Conservation (phyloP, 129 eudicot species). For the Flaveria linearis region DNA sequence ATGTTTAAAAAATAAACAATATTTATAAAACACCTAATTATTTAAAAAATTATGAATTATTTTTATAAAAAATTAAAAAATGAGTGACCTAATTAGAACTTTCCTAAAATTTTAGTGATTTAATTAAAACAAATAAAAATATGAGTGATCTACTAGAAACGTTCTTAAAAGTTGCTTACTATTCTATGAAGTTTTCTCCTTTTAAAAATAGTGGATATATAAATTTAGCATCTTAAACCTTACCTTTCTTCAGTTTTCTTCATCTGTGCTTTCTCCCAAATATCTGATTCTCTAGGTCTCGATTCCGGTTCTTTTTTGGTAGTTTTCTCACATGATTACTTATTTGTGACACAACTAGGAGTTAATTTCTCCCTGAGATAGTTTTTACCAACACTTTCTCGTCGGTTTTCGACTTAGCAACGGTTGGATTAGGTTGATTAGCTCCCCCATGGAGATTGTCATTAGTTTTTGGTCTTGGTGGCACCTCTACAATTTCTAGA, state of each 20-base stretch:
- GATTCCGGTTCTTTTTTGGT: slow-evolving; percentile 32
- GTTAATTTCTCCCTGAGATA: slow-evolving; percentile 32
- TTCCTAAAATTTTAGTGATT: too few relatives aligned
- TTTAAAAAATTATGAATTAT: too few relatives aligned
- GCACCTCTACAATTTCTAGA: slow-evolving; percentile 40
- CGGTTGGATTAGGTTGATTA: slow-evolving; percentile 34
- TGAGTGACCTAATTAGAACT: too few relatives aligned
- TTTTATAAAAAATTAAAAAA: too few relatives aligned
- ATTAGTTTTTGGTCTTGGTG: slow-evolving; percentile 13
- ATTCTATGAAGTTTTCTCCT: too few relatives aligned
- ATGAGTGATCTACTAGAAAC: too few relatives aligned
- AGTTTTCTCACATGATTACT: slow-evolving; percentile 13
- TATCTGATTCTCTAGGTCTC: slow-evolving; percentile 44
- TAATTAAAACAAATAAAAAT: too few relatives aligned
- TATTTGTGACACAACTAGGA: slow-evolving; percentile 29
- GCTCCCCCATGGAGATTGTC: slow-evolving; percentile 34
- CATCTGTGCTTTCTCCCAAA: slow-evolving; percentile 67
- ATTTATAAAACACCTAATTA: too few relatives aligned
- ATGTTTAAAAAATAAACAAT: too few relatives aligned
- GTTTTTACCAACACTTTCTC: slow-evolving; percentile 14
- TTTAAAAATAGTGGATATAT: too few relatives aligned
- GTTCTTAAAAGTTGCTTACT: too few relatives aligned
- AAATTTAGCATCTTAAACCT: background rate
- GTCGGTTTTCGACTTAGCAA: slow-evolving; percentile 25
- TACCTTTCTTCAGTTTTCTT: slow-evolving; percentile 56